Conservation (phyloP, 805 yeast genomes). For the Vanderwaltozyma verrucispora region DNA sequence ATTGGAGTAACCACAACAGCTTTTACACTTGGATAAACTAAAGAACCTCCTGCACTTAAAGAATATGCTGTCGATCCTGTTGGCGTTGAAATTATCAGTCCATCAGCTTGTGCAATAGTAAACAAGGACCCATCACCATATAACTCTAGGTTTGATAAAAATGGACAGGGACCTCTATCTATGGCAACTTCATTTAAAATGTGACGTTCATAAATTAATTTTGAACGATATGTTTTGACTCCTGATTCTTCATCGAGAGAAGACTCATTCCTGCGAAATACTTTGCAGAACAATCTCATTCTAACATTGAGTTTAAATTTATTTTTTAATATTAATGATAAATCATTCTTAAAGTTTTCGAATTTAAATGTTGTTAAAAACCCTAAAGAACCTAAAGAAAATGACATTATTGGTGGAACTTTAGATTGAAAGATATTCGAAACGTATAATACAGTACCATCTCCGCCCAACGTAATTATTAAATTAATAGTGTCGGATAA, state of each 20-base stretch:
- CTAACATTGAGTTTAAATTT: constrained; percentile 73
- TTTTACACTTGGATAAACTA: constrained; percentile 89
- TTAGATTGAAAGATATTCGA: constrained; percentile 71
- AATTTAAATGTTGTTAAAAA: constrained; percentile 78
- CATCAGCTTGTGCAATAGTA: constrained; percentile 90
- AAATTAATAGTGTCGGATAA: constrained; percentile 46
- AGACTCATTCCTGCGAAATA: constrained; percentile 35
- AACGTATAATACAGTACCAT: constrained; percentile 85
- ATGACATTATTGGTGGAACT: constrained; percentile 86
- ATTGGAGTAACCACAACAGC: constrained; percentile 89
- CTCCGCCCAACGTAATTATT: constrained; percentile 87
- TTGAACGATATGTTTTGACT: constrained; percentile 27
- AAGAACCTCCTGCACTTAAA: constrained; percentile 85
- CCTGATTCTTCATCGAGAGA: constrained; percentile 32
- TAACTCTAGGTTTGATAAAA: constrained; percentile 75
- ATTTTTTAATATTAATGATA: constrained; percentile 46
- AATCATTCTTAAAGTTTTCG: constrained; percentile 53
- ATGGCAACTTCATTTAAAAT: constrained; percentile 82
- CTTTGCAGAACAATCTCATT: constrained; percentile 78
- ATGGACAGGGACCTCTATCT: constrained; percentile 89
- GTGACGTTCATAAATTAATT: constrained; percentile 45
- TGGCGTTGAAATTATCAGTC: constrained; percentile 83
- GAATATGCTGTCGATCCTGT: constrained; percentile 96
- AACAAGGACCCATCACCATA: constrained; percentile 78
- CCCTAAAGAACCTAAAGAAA: constrained; percentile 83